Evolutionary conservation across 768 basidiomycete genomes (phyloP).

Genomic region (Tylopilus subfusipes): DNA sequence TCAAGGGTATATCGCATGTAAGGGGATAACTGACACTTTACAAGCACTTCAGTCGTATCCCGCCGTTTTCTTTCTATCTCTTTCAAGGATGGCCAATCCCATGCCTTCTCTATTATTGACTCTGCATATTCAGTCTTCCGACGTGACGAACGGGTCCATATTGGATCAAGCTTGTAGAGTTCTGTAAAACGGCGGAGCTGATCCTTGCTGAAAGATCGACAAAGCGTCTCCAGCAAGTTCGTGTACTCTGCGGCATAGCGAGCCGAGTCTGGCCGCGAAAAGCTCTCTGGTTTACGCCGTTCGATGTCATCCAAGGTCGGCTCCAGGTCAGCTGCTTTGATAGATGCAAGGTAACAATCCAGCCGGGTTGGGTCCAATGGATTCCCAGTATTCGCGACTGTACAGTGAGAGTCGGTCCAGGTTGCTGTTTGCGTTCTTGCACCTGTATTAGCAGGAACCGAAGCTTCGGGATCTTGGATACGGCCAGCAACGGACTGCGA

Average conservation of each 20-base stretch:
- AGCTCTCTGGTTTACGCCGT: conserved; percentile 43
- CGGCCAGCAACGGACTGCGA: conserved; percentile 18
- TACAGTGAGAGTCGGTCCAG: conserved; percentile 1
- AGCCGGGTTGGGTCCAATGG: conserved; percentile 44
- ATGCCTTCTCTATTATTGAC: conserved; percentile 58
- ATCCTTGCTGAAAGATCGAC: conserved; percentile 57
- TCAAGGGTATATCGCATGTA: background rate
- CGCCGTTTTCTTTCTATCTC: conserved; percentile 47
- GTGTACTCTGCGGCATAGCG: conserved; percentile 54
- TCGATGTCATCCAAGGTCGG: conserved; percentile 64
- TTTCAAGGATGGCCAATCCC: conserved; percentile 65
- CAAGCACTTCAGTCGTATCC: conserved; percentile 46
- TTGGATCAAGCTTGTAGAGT: conserved; percentile 42
- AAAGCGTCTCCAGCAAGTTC: conserved; percentile 48
- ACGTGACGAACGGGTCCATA: conserved; percentile 31
- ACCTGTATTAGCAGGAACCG: conserved; percentile 1
- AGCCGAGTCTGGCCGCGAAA: conserved; percentile 38
- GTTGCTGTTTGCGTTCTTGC: background rate
- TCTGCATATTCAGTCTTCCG: conserved; percentile 43
- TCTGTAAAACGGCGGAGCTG: conserved; percentile 57
- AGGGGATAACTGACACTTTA: conserved; percentile 40
- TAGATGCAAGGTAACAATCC: conserved; percentile 53
- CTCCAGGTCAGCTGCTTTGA: conserved; percentile 42
- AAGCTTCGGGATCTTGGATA: conserved; percentile 3
- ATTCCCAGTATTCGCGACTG: conserved; percentile 16